Evolutionary conservation across 2,329 filamentous ascomycete genomes (phyloP).

Genomic region (Leptographium galeiforme): DNA sequence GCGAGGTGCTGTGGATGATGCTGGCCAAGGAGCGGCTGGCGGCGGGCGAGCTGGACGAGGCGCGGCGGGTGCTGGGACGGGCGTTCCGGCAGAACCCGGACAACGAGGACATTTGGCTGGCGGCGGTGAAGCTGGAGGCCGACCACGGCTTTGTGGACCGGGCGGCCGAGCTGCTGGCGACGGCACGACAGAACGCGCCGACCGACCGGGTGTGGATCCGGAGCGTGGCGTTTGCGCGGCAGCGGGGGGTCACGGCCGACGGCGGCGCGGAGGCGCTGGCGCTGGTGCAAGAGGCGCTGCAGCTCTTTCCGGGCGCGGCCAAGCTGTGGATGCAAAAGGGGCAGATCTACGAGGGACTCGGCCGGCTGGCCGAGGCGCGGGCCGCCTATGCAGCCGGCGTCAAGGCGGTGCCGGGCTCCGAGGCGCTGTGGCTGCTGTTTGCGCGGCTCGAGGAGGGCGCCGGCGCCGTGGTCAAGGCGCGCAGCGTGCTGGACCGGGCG

Average conservation of each 20-base stretch:
- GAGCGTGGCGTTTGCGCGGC: slow-evolving; percentile 83
- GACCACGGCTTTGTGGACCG: slow-evolving; percentile 74
- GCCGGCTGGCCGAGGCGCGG: slow-evolving; percentile 68
- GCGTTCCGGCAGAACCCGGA: slow-evolving; percentile 93
- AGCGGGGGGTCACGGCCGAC: slow-evolving; percentile 38
- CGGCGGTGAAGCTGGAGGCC: slow-evolving; percentile 90
- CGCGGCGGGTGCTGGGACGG: slow-evolving; percentile 68
- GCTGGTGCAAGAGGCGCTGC: slow-evolving; percentile 73
- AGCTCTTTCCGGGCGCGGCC: slow-evolving; percentile 69
- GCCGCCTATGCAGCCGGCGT: slow-evolving; percentile 85
- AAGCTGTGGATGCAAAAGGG: slow-evolving; percentile 99
- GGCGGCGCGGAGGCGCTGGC: slow-evolving; percentile 72
- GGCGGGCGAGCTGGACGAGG: slow-evolving; percentile 73
- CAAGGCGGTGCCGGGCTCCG: slow-evolving; percentile 69
- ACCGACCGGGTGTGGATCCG: slow-evolving; percentile 98
- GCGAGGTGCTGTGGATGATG: slow-evolving; percentile 89
- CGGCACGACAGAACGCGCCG: slow-evolving; percentile 75
- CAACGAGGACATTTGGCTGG: slow-evolving; percentile 96
- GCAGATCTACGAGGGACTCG: slow-evolving; percentile 75
- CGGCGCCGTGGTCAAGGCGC: slow-evolving; percentile 78
- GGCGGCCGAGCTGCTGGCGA: slow-evolving; percentile 67
- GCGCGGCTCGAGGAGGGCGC: slow-evolving; percentile 75
- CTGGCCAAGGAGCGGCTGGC: slow-evolving; percentile 92
- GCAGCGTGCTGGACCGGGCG: slow-evolving; percentile 84
- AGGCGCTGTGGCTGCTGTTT: slow-evolving; percentile 82